A percentile compares a stretch with the other conserved stretches of the same genome.
Evolutionary conservation across 495 filamentous ascomycete species (phyloP).

Genomic region (Talaromyces adpressus): DNA sequence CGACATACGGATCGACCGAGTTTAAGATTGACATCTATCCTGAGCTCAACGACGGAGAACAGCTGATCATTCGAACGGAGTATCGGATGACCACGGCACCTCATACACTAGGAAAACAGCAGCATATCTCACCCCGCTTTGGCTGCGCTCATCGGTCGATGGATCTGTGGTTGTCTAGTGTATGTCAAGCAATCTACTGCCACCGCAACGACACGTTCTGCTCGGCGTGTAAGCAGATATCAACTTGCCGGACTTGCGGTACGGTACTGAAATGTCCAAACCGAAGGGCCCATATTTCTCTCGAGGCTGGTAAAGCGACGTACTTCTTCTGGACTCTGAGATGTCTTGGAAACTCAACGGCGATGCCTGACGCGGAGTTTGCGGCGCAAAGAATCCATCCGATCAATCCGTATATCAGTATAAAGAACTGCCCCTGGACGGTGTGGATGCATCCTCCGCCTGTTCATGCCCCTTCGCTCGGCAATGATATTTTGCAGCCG

Average conservation of each 20-base stretch:
- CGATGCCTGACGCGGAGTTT: slow-evolving; percentile 26
- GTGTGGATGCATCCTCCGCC: slow-evolving; percentile 35
- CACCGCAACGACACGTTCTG: slow-evolving; percentile 32
- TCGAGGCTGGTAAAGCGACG: slow-evolving; percentile 20
- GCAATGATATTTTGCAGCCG: slow-evolving; percentile 31
- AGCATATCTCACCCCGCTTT: slow-evolving; percentile 37
- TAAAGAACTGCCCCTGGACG: slow-evolving; percentile 41
- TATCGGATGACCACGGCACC: slow-evolving; percentile 32
- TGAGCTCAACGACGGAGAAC: slow-evolving; percentile 26
- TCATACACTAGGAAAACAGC: slow-evolving; percentile 36
- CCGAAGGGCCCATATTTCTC: slow-evolving; percentile 24
- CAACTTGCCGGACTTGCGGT: slow-evolving; percentile 33
- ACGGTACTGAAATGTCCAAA: slow-evolving; percentile 31
- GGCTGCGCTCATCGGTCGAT: slow-evolving; percentile 41
- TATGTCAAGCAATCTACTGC: slow-evolving; percentile 37
- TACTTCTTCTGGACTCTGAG: slow-evolving; percentile 37
- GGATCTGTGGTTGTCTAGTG: slow-evolving; percentile 38
- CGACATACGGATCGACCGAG: slow-evolving; percentile 32
- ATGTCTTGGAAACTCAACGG: slow-evolving; percentile 25
- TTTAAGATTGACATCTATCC: slow-evolving; percentile 33
- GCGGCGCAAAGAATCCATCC: slow-evolving; percentile 37
- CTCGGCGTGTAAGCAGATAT: slow-evolving; percentile 32
- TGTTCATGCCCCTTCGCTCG: slow-evolving; percentile 25
- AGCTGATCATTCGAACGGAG: slow-evolving; percentile 32
- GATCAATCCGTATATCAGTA: slow-evolving; percentile 25